Conservation (phyloP, 139 green algal species). For the Pleodorina starrii region DNA sequence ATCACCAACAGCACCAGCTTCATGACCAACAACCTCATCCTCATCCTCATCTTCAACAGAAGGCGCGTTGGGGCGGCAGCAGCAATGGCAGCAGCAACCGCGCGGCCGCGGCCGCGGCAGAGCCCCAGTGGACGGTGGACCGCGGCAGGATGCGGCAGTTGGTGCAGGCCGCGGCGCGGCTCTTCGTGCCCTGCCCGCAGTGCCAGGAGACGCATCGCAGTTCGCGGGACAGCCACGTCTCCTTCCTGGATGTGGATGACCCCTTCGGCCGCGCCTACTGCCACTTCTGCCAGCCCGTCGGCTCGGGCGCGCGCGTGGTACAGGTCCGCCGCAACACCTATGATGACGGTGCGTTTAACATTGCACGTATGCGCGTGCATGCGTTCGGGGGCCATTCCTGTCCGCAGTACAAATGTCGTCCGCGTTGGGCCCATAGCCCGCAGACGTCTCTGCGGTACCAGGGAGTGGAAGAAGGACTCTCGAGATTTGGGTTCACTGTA, state of each 20-base stretch:
- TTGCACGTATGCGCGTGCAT: background rate
- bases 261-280: conserved; percentile 1
- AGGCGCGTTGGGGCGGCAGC: too few relatives aligned
- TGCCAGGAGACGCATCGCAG: background rate
- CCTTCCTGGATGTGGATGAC: conserved; percentile 41
- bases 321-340: conserved; percentile 83
- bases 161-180: background rate
- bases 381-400: too few relatives aligned
- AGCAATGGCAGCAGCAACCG: background rate
- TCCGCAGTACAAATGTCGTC: too few relatives aligned
- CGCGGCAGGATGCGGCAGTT: background rate
- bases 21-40: too few relatives aligned
- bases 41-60: too few relatives aligned
- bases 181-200: conserved; percentile 50
- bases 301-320: conserved; percentile 4
- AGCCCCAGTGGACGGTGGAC: background rate
- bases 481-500: too few relatives aligned
- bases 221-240: conserved; percentile 31
- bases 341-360: conserved; percentile 67
- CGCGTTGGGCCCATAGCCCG: too few relatives aligned
- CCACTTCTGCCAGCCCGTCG: conserved; percentile 39
- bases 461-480: too few relatives aligned
- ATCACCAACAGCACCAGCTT: too few relatives aligned
- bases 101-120: background rate
- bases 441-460: too few relatives aligned